Evolutionary conservation across 2,329 filamentous ascomycete genomes (phyloP).

Genomic region (Corynespora cassiicola): DNA sequence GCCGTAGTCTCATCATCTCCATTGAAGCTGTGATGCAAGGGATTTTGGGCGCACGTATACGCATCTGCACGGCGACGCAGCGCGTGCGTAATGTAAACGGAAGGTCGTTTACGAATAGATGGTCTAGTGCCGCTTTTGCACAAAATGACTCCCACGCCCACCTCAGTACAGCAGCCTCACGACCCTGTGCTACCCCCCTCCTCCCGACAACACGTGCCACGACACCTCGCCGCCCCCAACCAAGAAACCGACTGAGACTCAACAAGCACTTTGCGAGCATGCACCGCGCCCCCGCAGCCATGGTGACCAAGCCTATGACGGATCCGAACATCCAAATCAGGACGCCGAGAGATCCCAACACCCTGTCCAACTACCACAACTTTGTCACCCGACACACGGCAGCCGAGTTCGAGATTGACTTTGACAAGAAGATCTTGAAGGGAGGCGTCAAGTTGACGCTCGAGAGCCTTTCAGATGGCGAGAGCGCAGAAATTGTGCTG

Average conservation of each 20-base stretch:
- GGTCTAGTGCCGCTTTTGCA: conserved; percentile 9
- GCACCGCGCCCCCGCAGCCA: conserved; percentile 35
- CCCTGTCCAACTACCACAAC: conserved; percentile 87
- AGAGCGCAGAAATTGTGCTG: conserved; percentile 79
- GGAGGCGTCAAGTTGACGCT: conserved; percentile 80
- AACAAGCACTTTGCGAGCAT: conserved; percentile 16
- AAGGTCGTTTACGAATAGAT: conserved; percentile 15
- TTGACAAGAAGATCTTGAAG: conserved; percentile 76
- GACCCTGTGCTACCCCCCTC: conserved; percentile 4
- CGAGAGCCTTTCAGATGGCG: conserved; percentile 75
- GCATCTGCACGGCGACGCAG: too few relatives aligned
- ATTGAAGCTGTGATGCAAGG: too few relatives aligned
- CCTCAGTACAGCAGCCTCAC: conserved; percentile 11
- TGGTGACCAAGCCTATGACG: conserved; percentile 47
- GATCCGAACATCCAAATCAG: conserved; percentile 44
- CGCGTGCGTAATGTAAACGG: too few relatives aligned
- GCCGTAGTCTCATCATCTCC: too few relatives aligned
- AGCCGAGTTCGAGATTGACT: conserved; percentile 83
- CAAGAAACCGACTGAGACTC: conserved; percentile 1
- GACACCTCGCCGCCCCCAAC: too few relatives aligned
- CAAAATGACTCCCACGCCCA: conserved; percentile 7
- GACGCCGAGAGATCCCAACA: conserved; percentile 79
- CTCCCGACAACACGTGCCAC: conserved; percentile 11
- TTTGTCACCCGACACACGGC: conserved; percentile 86
- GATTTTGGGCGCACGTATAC: too few relatives aligned